Conservation (phyloP, 805 yeast genomes). For the Diddensiella santjacobensis region DNA sequence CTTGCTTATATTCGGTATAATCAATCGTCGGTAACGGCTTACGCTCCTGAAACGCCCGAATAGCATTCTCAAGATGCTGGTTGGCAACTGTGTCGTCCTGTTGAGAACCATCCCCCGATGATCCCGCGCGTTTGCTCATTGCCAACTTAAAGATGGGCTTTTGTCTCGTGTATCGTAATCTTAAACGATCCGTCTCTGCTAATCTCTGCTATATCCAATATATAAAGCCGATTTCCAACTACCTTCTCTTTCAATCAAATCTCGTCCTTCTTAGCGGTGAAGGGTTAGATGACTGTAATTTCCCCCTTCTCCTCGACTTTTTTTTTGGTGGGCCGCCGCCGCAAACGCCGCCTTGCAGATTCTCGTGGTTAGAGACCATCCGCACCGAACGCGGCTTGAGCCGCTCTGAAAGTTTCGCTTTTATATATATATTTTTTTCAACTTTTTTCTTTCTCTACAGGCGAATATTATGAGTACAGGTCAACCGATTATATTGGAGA, state of each 20-base stretch:
- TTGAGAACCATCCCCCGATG: conserved; percentile 2
- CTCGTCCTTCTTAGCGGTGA: too few relatives aligned
- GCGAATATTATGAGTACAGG: conserved; percentile 5
- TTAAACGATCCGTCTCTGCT: too few relatives aligned
- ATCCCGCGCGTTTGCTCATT: conserved; percentile 7
- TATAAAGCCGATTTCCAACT: too few relatives aligned
- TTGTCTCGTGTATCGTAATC: too few relatives aligned
- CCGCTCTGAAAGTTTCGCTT: not conserved
- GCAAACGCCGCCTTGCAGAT: not conserved
- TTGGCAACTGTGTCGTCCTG: conserved; percentile 14
- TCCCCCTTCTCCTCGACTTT: not conserved
- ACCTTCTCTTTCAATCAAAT: too few relatives aligned
- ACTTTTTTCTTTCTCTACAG: not conserved
- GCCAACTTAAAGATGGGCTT: too few relatives aligned
- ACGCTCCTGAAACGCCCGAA: conserved; percentile 34
- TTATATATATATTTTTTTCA: not conserved
- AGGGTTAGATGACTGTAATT: too few relatives aligned
- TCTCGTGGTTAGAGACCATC: too few relatives aligned
- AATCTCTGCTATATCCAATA: too few relatives aligned
- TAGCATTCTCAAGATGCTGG: conserved; percentile 33
- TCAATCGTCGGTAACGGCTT: conserved; percentile 36
- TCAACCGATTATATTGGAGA: conserved; percentile 14
- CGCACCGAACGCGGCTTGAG: too few relatives aligned
- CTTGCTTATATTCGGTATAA: conserved; percentile 46
- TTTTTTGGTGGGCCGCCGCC: not conserved